phyloP scores from a whole-genome alignment of 108 stramenopile species.

The Cyclotella cryptica region DNA sequence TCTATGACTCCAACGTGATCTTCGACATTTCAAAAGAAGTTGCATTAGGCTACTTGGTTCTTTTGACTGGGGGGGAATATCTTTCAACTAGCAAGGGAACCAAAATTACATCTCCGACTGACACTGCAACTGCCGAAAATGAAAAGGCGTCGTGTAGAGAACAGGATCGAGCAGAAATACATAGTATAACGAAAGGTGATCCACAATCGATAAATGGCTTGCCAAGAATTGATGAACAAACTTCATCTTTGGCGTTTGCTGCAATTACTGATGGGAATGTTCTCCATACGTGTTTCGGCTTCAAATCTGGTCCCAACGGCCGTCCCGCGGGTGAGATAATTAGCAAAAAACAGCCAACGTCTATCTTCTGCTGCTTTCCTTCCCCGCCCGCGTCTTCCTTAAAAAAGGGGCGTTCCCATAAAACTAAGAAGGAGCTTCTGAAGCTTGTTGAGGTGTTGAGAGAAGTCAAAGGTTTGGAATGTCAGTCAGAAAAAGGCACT shows the following conservation, averaged over 20 bases:
- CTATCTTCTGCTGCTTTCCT: conserved; percentile 30
- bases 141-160: background rate
- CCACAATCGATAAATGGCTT: background rate
- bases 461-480: conserved; percentile 30
- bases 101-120: background rate
- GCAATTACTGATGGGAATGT: conserved; percentile 54
- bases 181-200: no score
- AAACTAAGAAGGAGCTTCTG: background rate
- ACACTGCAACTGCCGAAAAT: background rate
- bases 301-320: conserved; percentile 35
- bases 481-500: background rate
- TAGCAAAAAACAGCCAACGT: conserved; percentile 8
- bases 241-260: conserved; percentile 31
- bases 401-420: background rate
- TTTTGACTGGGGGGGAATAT: conserved; percentile 42
- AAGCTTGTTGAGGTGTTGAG: conserved; percentile 18
- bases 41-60: conserved; percentile 46
- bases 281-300: conserved; percentile 47
- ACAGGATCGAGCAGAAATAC: background rate
- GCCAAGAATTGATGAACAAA: conserved; percentile 7
- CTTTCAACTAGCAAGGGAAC: background rate
- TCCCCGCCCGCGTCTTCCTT: conserved; percentile 1
- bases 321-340: conserved; percentile 4
- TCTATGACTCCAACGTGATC: conserved; percentile 36
- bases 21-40: conserved; percentile 35